phyloP scores from a whole-genome alignment of 352 stramenopile species.

The Phytopythium oedochilum region DNA sequence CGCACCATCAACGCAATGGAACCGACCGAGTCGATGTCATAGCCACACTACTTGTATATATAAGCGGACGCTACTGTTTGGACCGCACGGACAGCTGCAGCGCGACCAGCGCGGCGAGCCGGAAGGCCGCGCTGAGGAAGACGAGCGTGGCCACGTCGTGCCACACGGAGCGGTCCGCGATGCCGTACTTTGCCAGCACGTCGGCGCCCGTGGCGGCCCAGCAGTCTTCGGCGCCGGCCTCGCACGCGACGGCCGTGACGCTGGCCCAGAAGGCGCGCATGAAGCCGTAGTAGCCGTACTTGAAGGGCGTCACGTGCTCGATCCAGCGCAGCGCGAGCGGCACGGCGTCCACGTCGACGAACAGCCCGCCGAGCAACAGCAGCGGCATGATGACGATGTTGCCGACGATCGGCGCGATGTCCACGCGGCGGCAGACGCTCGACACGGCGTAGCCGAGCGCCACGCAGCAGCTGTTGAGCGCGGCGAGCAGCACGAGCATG shows the following conservation, averaged over 20 bases:
- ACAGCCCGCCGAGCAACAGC: slow-evolving; percentile 39
- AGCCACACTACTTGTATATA: background rate
- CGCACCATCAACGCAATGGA: background rate
- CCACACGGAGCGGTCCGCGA: slow-evolving; percentile 22
- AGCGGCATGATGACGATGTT: slow-evolving; percentile 44
- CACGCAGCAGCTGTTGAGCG: slow-evolving; percentile 28
- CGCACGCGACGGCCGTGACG: slow-evolving; percentile 20
- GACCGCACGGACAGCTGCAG: slow-evolving; percentile 17
- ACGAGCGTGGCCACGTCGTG: slow-evolving; percentile 29
- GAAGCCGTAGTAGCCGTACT: slow-evolving; percentile 43
- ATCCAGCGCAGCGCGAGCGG: slow-evolving; percentile 37
- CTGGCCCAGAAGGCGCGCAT: slow-evolving; percentile 34
- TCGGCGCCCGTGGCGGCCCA: slow-evolving; percentile 22
- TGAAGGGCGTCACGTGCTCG: slow-evolving; percentile 37
- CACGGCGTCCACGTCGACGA: slow-evolving; percentile 30
- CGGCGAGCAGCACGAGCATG: slow-evolving; percentile 22
- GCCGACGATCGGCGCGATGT: slow-evolving; percentile 37
- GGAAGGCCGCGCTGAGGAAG: slow-evolving; percentile 31
- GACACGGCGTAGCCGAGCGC: slow-evolving; percentile 38
- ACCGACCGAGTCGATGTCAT: background rate
- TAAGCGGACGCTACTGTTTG: slow-evolving; percentile 8
- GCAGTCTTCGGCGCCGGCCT: slow-evolving; percentile 13
- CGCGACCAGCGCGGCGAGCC: slow-evolving; percentile 23
- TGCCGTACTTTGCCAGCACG: slow-evolving; percentile 36
- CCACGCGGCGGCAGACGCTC: slow-evolving; percentile 29